Conservation (phyloP, 805 yeast genomes). For the Trichomonascus vanleenenianus region DNA sequence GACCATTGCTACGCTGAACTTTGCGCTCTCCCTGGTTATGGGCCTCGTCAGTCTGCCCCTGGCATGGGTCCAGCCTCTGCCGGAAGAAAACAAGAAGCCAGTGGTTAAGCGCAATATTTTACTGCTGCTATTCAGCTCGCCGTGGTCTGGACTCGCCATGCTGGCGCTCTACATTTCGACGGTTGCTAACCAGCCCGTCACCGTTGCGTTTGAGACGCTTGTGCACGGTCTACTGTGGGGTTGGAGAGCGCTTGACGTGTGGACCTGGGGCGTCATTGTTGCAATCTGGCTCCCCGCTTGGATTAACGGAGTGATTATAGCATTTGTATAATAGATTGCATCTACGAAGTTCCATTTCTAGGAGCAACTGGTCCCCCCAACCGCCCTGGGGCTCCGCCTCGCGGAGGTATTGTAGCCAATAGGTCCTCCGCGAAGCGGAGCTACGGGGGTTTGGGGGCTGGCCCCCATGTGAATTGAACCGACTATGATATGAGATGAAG, state of each 20-base stretch:
- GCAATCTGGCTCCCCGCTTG: constrained; percentile 83
- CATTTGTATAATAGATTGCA: neutral
- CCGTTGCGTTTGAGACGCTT: constrained; percentile 31
- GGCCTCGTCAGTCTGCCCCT: constrained; percentile 73
- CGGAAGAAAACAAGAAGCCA: constrained; percentile 3
- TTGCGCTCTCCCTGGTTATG: constrained; percentile 65
- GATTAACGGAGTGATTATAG: constrained; percentile 33
- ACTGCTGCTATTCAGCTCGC: constrained; percentile 41
- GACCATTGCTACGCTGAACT: constrained; percentile 73
- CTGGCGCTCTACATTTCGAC: constrained; percentile 14
- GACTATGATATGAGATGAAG: no score
- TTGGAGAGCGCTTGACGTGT: constrained; percentile 63
- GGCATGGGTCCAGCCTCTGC: constrained; percentile 45
- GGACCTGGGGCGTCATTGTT: constrained; percentile 76
- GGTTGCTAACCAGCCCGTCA: neutral
- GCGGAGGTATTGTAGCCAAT: no score
- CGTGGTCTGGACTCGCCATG: constrained; percentile 36
- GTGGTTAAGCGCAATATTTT: constrained; percentile 10
- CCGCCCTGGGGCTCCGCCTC: no score
- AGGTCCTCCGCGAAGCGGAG: no score
- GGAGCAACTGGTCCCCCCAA: no score
- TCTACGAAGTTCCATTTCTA: no score
- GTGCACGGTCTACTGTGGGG: constrained; percentile 50
- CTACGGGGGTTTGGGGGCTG: neutral
- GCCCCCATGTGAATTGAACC: neutral